These are phyloP conservation scores for Trichoderma koningii DNA, from an alignment of 2,329 filamentous ascomycete genomes.

Conservation along the genomic window DNA sequence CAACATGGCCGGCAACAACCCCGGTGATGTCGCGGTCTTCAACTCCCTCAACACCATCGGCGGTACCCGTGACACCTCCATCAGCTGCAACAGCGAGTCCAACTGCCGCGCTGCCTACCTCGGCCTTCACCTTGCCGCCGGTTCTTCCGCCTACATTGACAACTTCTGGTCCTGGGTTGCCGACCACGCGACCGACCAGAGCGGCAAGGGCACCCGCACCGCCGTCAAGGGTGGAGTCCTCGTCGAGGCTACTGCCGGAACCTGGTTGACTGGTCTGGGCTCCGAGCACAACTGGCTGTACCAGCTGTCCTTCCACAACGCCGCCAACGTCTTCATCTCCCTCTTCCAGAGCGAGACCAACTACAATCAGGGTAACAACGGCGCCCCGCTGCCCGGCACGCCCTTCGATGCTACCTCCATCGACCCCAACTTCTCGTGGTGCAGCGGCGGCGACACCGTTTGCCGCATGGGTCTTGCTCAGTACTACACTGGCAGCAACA, in stretches of 20 bases:
- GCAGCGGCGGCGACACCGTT: constrained; percentile 9
- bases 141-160: constrained; percentile 27
- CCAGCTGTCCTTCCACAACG: constrained; percentile 25
- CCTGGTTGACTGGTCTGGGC: constrained; percentile 24
- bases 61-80: constrained; percentile 24
- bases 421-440: constrained; percentile 27
- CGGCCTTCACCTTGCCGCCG: constrained; percentile 24
- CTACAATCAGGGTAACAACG: constrained; percentile 25
- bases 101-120: constrained; percentile 26
- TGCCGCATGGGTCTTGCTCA: constrained; percentile 28
- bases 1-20: constrained; percentile 26
- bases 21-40: constrained; percentile 26
- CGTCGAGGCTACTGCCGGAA: constrained; percentile 26
- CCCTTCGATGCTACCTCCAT: constrained; percentile 17
- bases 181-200: constrained; percentile 19
- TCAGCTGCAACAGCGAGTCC: constrained; percentile 21
- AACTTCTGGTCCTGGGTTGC: constrained; percentile 28
- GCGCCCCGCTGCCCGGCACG: constrained; percentile 12
- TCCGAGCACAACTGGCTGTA: constrained; percentile 28
- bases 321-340: constrained; percentile 24
- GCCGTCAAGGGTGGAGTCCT: constrained; percentile 26
- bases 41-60: constrained; percentile 28
- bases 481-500: constrained; percentile 27
- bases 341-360: constrained; percentile 28
- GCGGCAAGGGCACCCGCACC: constrained; percentile 1